phyloP scores from a whole-genome alignment of 1,284 basidiomycete genomes.

The Exobasidium rhododendri region DNA sequence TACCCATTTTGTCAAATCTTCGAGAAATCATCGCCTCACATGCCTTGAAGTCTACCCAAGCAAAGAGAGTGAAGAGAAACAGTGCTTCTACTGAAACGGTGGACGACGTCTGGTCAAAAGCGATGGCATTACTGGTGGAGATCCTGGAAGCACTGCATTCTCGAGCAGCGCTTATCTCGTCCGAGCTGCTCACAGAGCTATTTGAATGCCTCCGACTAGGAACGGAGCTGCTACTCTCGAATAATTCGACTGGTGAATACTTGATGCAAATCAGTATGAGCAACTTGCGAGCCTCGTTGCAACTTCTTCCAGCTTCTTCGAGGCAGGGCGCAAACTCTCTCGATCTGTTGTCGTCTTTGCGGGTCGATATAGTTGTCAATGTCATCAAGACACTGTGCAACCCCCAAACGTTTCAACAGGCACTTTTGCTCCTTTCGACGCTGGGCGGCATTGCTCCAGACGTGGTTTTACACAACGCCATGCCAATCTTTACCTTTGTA shows the following conservation, averaged over 20 bases:
- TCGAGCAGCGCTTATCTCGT: slow-evolving; percentile 63
- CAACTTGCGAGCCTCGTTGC: slow-evolving; percentile 59
- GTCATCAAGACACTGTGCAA: slow-evolving; percentile 65
- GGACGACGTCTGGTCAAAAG: not conserved
- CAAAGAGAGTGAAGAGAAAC: slow-evolving; percentile 21
- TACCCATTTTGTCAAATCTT: slow-evolving; percentile 64
- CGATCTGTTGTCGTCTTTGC: slow-evolving; percentile 37
- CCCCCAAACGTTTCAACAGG: slow-evolving; percentile 91
- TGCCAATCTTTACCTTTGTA: slow-evolving; percentile 99
- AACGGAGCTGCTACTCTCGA: slow-evolving; percentile 65
- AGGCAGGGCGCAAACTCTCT: slow-evolving; percentile 8
- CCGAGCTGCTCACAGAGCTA: slow-evolving; percentile 70
- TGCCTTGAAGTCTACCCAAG: slow-evolving; percentile 59
- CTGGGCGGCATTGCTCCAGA: slow-evolving; percentile 82
- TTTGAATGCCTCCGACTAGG: slow-evolving; percentile 72
- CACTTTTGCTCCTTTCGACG: slow-evolving; percentile 80
- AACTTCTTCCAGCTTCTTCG: not conserved
- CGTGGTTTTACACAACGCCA: slow-evolving; percentile 86
- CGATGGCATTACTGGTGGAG: slow-evolving; percentile 44
- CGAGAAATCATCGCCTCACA: slow-evolving; percentile 58
- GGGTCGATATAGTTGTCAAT: slow-evolving; percentile 45
- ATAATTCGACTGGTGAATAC: slow-evolving; percentile 63
- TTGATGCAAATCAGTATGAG: slow-evolving; percentile 78
- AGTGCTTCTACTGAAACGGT: not conserved
- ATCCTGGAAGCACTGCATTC: slow-evolving; percentile 72